Percentiles rank a stretch among this genome's conserved stretches.
These are phyloP conservation scores for Cercophora scortea DNA, from an alignment of 495 filamentous ascomycete genomes.

Conservation along the genomic window DNA sequence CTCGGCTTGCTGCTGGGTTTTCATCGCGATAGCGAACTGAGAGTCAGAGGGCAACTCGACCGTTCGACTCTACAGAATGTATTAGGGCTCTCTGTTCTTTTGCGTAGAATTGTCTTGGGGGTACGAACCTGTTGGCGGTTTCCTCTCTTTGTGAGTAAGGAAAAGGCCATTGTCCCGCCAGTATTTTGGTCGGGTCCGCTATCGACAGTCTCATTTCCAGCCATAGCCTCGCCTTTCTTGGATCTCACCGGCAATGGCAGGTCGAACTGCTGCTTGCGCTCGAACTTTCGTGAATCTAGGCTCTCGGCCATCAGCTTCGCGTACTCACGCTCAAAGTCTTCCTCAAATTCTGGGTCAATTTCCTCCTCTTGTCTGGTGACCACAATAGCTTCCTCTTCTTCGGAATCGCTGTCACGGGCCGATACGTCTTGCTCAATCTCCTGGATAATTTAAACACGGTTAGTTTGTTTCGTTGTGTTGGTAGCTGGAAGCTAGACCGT, in stretches of 20 bases:
- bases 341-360: conserved; percentile 87
- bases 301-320: conserved; percentile 99
- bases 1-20: conserved; percentile 87
- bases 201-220: conserved; percentile 34
- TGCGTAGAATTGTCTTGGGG: no score
- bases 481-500: background rate
- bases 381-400: conserved; percentile 80
- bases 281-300: conserved; percentile 85
- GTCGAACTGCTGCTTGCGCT: conserved; percentile 89
- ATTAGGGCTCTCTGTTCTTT: background rate
- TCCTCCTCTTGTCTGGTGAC: conserved; percentile 86
- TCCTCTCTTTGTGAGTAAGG: conserved; percentile 89
- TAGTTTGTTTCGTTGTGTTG: background rate
- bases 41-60: conserved; percentile 94
- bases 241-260: conserved; percentile 85
- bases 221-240: conserved; percentile 50
- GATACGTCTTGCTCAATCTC: conserved; percentile 35
- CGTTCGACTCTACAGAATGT: conserved; percentile 62
- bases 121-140: conserved; percentile 80
- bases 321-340: conserved; percentile 96
- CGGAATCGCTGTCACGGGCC: conserved; percentile 49
- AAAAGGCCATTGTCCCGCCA: conserved; percentile 74
- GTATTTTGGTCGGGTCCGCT: conserved; percentile 10
- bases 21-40: conserved; percentile 91
- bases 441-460: conserved; percentile 23